Evolutionary conservation across 768 basidiomycete genomes (phyloP), one percentile per base, ranked within the genome.

Genomic region (Tricholoma sp.): DNA sequence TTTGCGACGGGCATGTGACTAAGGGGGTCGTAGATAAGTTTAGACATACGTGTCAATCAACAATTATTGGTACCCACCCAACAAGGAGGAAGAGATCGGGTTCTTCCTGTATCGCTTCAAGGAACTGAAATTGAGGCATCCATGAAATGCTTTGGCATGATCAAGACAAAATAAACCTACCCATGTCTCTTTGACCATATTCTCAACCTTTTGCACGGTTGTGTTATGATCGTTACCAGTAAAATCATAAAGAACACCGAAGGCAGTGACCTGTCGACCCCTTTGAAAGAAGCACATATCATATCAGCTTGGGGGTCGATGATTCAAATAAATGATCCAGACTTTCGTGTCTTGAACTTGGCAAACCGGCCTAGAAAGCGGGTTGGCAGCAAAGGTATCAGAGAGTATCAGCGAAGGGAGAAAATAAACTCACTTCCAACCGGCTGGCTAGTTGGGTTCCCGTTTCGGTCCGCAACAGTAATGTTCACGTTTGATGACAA

Each of bases 401-500:
- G 39, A n/a, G 3, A 39, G 1, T 2, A 17, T 6, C 31, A 32
- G 10, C 15, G 17, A 29, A 20, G 18, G 11, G 13, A 47, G 42
- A 5, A 24, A 48, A 6, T n/a, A 29, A 29, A 57, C 67, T 47
- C 57, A 73, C 72, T 69, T 44, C 75, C 80, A 50, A 77, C 70
- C 1, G 75, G 72, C 5, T 69, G 65, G 48, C 60, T 74, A 29
- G 73, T 69, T 3, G 68, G 64, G 33, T 74, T 63, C 32, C 73
- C 72, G n/a, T 72, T 56, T 33, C 70, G 63, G 62, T 80, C 77
- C 13, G 76, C 59, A 9, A 88, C 65, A 2, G 91, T 93, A 66
- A 96, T 90, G 71, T 95, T 90, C 54, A 83, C 89, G 63, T 96
- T 96, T 2, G 86, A 90, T 1, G 91, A 84, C 48, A 97, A 72